Base-by-base conservation (phyloP, 768 basidiomycete species). In the Myochromella boudieri region DNA sequence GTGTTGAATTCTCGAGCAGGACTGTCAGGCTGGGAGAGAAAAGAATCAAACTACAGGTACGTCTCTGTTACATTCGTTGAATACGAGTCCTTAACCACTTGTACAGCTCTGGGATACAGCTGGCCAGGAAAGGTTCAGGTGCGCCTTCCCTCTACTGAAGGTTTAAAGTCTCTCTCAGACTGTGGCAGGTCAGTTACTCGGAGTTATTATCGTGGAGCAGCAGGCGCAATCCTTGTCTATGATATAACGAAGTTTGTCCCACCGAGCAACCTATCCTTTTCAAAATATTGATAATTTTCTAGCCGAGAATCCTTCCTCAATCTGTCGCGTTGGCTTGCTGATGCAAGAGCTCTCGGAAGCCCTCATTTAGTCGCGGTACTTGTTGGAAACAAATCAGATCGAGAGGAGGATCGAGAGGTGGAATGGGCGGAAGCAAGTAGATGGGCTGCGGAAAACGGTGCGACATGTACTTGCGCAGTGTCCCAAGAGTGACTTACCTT, bases 361-460 rank as follows among this genome's bases (percentile, higher is more conserved):
- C 90, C 94, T 10, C 87, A 97, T 61, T 72, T 97, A 2, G 91
- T 95, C 45, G 81, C 82, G 1, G 90, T 95, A 31, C 72, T 95
- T 12, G 93, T 99, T 15, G 97, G 97, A 37, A 97, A 94, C 67
- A 98, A 99, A 71, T 81, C 88, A 11, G 97, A 99, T 65, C 77
- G 84, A 57, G 95, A 97, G 59, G 95, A 97, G 42, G 92, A 93
- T 41, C 74, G 97, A 42, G 90, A 98, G 65, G 94, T 99, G 29
- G 91, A 95, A 57, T 97, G 91, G 84, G 78, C 86, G 20, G 97
- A 99, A 68, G 97, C 92, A 8, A 92, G 90, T 59, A 75, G 81
- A 60, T 99, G 94, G 94, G 95, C 97, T 15, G 88, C 93, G 39
- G 91, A 95, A 64, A 94, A 98, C 64, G 89, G 94, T 93, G 55